Percentiles rank a stretch among this genome's conserved stretches.
phyloP scores from a whole-genome alignment of 768 basidiomycete genomes.

The Trametes meyenii region DNA sequence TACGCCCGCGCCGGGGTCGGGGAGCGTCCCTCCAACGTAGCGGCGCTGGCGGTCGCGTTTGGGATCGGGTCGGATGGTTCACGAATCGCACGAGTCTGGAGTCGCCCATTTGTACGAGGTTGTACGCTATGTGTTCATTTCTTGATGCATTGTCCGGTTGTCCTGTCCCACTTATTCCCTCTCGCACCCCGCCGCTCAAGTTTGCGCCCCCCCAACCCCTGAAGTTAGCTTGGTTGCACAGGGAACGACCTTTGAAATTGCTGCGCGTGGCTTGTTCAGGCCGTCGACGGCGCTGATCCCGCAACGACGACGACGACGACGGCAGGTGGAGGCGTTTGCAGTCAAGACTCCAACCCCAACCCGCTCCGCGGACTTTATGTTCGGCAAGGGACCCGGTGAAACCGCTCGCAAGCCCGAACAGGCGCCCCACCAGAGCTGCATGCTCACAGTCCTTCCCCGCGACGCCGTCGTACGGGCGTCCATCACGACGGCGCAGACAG shows the following conservation, averaged over 20 bases:
- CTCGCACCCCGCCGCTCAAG: background rate
- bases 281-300: background rate
- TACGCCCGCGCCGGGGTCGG: slow-evolving; percentile 5
- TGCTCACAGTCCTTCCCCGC: no score
- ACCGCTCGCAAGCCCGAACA: background rate
- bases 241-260: slow-evolving; percentile 1
- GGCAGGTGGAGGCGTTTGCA: background rate
- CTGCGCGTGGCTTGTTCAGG: background rate
- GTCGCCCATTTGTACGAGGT: background rate
- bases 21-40: slow-evolving; percentile 3
- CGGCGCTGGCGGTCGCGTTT: background rate
- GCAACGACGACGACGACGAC: no score
- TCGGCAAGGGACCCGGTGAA: slow-evolving; percentile 3
- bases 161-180: background rate
- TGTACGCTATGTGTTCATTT: slow-evolving; percentile 10
- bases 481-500: background rate
- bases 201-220: background rate
- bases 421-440: no score
- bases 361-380: background rate
- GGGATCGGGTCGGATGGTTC: background rate
- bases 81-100: background rate
- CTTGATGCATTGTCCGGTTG: slow-evolving; percentile 6
- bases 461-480: background rate
- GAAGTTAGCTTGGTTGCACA: slow-evolving; percentile 6
- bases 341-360: background rate